These are phyloP conservation scores for Penicillium sp. DNA, from an alignment of 2,329 filamentous ascomycete species.

Conservation along the genomic window DNA sequence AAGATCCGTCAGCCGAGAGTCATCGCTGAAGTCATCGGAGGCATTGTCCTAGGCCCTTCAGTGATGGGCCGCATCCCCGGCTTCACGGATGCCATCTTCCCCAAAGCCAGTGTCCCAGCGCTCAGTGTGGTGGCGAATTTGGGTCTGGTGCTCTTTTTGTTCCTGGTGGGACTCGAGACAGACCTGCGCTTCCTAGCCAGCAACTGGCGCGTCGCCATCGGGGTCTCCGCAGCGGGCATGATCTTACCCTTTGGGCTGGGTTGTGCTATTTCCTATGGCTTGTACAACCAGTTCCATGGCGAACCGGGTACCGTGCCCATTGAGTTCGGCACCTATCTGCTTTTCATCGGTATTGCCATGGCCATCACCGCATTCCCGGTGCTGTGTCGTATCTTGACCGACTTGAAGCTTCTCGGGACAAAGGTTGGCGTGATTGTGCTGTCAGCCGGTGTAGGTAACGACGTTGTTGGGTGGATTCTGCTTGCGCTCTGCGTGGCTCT, in stretches of 20 bases:
- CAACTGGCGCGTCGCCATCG: constrained; percentile 77
- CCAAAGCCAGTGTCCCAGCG: constrained; percentile 68
- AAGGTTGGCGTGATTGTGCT: constrained; percentile 84
- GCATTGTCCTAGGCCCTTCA: constrained; percentile 79
- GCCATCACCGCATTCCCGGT: constrained; percentile 90
- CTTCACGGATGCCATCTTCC: constrained; percentile 75
- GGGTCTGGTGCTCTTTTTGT: constrained; percentile 79
- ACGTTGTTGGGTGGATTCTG: constrained; percentile 86
- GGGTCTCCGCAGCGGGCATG: constrained; percentile 77
- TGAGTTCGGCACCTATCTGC: constrained; percentile 60
- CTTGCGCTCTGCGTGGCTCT: constrained; percentile 89
- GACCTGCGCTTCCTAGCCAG: constrained; percentile 72
- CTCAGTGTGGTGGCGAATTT: constrained; percentile 77
- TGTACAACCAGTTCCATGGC: constrained; percentile 69
- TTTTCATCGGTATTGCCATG: constrained; percentile 90
- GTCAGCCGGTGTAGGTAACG: constrained; percentile 88
- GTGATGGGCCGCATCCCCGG: constrained; percentile 82
- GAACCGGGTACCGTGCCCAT: constrained; percentile 58
- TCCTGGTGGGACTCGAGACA: constrained; percentile 83
- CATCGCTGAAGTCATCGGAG: constrained; percentile 81
- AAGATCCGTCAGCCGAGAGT: constrained; percentile 76
- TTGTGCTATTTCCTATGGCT: constrained; percentile 72
- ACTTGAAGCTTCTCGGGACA: constrained; percentile 79
- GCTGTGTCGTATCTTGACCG: constrained; percentile 86
- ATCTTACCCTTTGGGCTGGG: constrained; percentile 78